Percentiles rank a stretch among this genome's conserved stretches.
Conservation (phyloP, 2,329 filamentous ascomycete genomes). For the Capronia epimyces region DNA sequence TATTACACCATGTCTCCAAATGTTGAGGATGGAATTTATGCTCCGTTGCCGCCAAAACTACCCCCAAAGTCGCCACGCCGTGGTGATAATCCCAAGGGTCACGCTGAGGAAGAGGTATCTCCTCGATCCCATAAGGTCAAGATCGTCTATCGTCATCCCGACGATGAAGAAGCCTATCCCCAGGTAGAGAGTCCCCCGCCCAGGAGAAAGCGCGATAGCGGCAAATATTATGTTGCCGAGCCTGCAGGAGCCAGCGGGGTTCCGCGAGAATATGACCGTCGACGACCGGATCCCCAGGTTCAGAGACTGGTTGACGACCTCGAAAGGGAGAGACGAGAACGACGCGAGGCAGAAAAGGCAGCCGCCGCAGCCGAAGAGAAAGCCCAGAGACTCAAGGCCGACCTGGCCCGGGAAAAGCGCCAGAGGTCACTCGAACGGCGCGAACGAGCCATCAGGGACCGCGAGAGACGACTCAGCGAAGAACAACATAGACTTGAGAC, state of each 20-base stretch:
- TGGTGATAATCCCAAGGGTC: constrained; percentile 5
- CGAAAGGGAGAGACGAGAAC: constrained; percentile 13
- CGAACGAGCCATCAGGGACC: constrained; percentile 13
- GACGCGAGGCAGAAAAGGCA: constrained; percentile 19
- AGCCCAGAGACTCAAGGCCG: constrained; percentile 9
- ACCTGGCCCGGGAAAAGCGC: constrained; percentile 17
- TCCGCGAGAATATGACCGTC: constrained; percentile 16
- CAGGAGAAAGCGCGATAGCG: constrained; percentile 16
- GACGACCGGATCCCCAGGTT: constrained; percentile 15
- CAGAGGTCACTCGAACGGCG: constrained; percentile 16
- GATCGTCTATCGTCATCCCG: constrained; percentile 5
- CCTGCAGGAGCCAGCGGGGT: constrained; percentile 1
- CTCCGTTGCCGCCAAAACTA: constrained; percentile 20
- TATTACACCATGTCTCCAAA: constrained; percentile 19
- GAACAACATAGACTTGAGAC: constrained; percentile 10
- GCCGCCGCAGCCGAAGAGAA: constrained; percentile 11
- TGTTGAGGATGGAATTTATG: constrained; percentile 16
- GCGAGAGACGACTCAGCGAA: constrained; percentile 10
- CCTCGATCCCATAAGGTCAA: constrained; percentile 16
- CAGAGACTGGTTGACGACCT: constrained; percentile 14
- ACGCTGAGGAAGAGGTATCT: constrained; percentile 12
- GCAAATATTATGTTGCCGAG: constrained; percentile 14
- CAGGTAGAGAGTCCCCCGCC: constrained; percentile 19
- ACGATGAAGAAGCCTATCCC: constrained; percentile 22
- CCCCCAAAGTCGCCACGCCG: constrained; percentile 13